A percentile compares a stretch with the other conserved stretches of the same genome.
Evolutionary conservation across 805 yeast species (phyloP).

Genomic region (Wickerhamiella sorbophila): DNA sequence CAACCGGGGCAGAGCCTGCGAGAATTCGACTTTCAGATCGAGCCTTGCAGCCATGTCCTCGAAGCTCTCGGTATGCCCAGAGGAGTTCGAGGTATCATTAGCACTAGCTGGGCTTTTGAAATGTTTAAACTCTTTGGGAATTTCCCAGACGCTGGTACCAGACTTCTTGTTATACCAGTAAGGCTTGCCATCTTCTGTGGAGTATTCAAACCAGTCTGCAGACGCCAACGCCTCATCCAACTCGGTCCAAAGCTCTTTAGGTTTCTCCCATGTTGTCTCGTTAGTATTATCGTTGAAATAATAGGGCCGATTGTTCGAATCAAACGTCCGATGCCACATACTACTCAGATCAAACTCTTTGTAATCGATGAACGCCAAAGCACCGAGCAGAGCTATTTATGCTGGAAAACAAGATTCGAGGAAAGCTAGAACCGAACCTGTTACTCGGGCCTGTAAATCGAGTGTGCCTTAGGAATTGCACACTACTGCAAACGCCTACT

Average conservation of each 20-base stretch:
- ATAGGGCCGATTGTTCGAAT: conserved; percentile 33
- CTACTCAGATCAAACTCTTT: no score
- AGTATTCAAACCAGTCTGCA: conserved; percentile 41
- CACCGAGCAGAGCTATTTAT: no score
- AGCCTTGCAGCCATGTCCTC: not conserved
- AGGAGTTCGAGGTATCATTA: not conserved
- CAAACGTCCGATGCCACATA: conserved; percentile 5
- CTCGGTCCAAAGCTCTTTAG: conserved; percentile 34
- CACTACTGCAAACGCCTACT: no score
- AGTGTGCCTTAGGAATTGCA: no score
- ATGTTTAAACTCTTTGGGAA: conserved; percentile 31
- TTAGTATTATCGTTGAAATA: conserved; percentile 53
- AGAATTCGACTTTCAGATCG: not conserved
- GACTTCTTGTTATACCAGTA: conserved; percentile 59
- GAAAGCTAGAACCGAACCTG: no score
- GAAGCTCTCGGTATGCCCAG: not conserved
- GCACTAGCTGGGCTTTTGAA: not conserved
- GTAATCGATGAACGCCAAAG: no score
- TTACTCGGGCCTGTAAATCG: no score
- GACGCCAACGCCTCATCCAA: conserved; percentile 31
- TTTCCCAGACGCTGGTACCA: conserved; percentile 63
- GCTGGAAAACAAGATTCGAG: no score
- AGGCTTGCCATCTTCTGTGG: conserved; percentile 40
- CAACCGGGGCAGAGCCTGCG: not conserved
- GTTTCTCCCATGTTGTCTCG: conserved; percentile 72